phyloP scores from a whole-genome alignment of 345 rosid genomes.

The Eucalyptus virginea region DNA sequence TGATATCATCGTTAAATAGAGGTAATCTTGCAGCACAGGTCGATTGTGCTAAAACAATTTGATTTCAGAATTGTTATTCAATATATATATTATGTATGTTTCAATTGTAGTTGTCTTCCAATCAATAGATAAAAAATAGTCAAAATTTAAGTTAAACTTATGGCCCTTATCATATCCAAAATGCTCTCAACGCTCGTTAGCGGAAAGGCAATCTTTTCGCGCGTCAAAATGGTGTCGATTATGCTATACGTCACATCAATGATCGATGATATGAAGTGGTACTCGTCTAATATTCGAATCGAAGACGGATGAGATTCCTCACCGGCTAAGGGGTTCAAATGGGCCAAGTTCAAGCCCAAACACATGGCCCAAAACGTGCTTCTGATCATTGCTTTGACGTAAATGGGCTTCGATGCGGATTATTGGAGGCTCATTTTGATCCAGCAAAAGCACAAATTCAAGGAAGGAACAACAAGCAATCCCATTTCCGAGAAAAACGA shows the following conservation, averaged over 20 bases:
- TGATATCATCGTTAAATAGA: rapidly evolving
- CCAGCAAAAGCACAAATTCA: neutral
- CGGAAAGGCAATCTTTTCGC: neutral
- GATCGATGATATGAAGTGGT: neutral
- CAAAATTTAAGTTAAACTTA: neutral
- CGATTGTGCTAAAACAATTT: rapidly evolving
- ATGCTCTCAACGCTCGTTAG: neutral
- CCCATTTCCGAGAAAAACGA: neutral
- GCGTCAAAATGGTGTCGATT: neutral
- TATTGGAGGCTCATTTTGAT: neutral
- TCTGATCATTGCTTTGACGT: neutral
- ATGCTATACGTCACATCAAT: neutral
- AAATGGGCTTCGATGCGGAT: neutral
- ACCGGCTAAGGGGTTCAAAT: neutral
- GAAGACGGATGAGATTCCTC: neutral
- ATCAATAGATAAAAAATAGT: neutral
- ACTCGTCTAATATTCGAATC: neutral
- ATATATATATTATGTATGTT: rapidly evolving
- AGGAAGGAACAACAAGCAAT: neutral
- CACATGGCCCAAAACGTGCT: neutral
- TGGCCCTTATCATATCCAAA: neutral
- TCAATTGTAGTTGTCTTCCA: rapidly evolving
- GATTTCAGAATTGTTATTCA: neutral
- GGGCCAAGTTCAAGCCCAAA: neutral
- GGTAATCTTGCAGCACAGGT: rapidly evolving